Evolutionary conservation across 2,329 filamentous ascomycete genomes (phyloP).

Genomic region (Penicillium brevicompactum): DNA sequence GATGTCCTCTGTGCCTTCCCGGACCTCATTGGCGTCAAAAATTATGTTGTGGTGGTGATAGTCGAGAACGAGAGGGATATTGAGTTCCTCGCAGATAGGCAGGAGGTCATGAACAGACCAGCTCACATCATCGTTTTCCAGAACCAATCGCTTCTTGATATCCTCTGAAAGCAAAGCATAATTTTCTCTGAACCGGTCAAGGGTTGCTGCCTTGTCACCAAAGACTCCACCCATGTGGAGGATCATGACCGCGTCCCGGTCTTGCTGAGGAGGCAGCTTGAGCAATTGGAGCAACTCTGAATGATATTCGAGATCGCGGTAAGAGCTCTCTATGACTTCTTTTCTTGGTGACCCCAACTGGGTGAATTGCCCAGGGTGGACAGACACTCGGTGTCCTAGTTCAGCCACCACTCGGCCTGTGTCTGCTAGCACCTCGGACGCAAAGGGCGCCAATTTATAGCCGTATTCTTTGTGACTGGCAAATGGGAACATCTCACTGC

Average conservation of each 20-base stretch:
- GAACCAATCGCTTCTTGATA: conserved; percentile 77
- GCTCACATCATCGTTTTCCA: conserved; percentile 92
- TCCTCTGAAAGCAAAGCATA: conserved; percentile 67
- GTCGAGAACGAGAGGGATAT: conserved; percentile 89
- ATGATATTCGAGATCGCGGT: conserved; percentile 86
- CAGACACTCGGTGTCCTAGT: conserved; percentile 81
- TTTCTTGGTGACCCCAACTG: conserved; percentile 82
- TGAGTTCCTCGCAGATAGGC: conserved; percentile 88
- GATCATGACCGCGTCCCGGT: conserved; percentile 91
- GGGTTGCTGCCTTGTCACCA: conserved; percentile 78
- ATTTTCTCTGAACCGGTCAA: conserved; percentile 76
- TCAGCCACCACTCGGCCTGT: conserved; percentile 75
- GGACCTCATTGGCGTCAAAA: conserved; percentile 70
- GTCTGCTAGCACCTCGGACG: conserved; percentile 73
- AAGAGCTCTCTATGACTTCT: conserved; percentile 73
- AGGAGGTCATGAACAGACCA: conserved; percentile 92
- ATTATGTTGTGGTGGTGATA: conserved; percentile 96
- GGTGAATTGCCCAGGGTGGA: conserved; percentile 90
- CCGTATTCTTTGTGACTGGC: conserved; percentile 86
- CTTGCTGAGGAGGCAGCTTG: conserved; percentile 72
- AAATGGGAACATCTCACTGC: conserved; percentile 96
- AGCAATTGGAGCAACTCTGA: conserved; percentile 80
- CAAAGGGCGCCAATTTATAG: conserved; percentile 82
- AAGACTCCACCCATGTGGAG: conserved; percentile 90
- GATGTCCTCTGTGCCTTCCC: conserved; percentile 85